Evolutionary conservation across 306 rosid genomes (phyloP).

Genomic region (Castanea mollissima): DNA sequence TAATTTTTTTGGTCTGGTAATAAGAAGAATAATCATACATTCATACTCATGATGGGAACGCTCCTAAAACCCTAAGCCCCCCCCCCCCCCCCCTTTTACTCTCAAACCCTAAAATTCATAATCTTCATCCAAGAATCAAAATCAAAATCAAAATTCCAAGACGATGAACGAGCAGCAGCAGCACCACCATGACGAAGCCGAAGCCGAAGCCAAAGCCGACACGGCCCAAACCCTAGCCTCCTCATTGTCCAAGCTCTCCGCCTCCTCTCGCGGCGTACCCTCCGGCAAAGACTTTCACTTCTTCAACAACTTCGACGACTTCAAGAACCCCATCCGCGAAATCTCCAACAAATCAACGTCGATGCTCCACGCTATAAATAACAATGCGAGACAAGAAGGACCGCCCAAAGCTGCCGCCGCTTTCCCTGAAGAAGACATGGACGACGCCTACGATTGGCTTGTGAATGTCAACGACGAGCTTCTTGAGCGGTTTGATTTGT

Average conservation of each 20-base stretch:
- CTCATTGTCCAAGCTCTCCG: constrained; percentile 55
- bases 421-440: constrained; percentile 48
- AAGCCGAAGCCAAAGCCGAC: constrained; percentile 32
- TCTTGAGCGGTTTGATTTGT: constrained; percentile 53
- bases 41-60: background rate
- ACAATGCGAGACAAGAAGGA: constrained; percentile 48
- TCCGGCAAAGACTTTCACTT: constrained; percentile 64
- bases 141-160: constrained; percentile 4
- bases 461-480: constrained; percentile 72
- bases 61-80: constrained; percentile 2
- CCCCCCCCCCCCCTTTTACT: background rate
- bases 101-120: constrained; percentile 25
- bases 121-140: constrained; percentile 3
- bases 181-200: constrained; percentile 27
- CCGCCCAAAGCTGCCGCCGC: background rate
- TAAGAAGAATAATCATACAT: too few species aligned
- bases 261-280: constrained; percentile 61
- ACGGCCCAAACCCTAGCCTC: constrained; percentile 43
- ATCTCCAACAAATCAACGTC: constrained; percentile 53
- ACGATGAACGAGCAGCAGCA: constrained; percentile 12
- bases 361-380: constrained; percentile 37
- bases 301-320: constrained; percentile 64
- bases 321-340: constrained; percentile 48
- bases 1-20: too few species aligned
- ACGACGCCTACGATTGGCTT: constrained; percentile 71